phyloP scores from a whole-genome alignment of 129 eudicot species.

The Arctium lappa region DNA sequence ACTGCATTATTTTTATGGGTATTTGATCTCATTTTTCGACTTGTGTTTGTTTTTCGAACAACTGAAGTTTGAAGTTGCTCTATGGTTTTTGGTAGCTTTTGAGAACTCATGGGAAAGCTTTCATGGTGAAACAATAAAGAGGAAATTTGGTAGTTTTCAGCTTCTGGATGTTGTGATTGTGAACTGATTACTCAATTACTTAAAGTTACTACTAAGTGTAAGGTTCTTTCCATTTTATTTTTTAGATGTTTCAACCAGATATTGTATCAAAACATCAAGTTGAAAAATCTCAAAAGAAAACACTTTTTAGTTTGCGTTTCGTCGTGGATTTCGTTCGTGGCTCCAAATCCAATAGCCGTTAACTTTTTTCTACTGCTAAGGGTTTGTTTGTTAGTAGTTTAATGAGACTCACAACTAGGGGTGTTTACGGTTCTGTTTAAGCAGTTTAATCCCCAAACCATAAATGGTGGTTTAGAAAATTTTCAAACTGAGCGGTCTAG shows the following conservation, averaged over 20 bases:
- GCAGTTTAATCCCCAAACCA: too few relatives aligned
- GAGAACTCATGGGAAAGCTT: not conserved
- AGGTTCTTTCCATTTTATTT: not conserved
- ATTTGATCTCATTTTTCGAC: not conserved
- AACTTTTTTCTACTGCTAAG: too few relatives aligned
- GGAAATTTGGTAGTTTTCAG: not conserved
- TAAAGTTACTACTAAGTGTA: not conserved
- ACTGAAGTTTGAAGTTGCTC: not conserved
- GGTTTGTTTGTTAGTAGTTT: too few relatives aligned
- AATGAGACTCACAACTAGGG: too few relatives aligned
- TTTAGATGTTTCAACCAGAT: not conserved
- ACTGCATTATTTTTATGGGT: not conserved
- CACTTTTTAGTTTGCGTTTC: not conserved
- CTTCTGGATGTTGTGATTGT: not conserved
- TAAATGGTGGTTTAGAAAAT: too few relatives aligned
- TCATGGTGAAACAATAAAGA: conserved; percentile 21
- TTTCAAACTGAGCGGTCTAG: too few relatives aligned
- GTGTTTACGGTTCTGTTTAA: too few relatives aligned
- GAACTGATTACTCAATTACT: not conserved
- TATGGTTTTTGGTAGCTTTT: not conserved
- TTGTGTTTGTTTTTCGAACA: conserved; percentile 9
- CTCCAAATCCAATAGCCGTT: too few relatives aligned
- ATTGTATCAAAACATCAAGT: not conserved
- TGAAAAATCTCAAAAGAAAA: not conserved
- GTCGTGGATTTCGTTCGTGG: too few relatives aligned